phyloP scores from a whole-genome alignment of 192 early-diverging fungal species.

The Backusella morwellensis region DNA sequence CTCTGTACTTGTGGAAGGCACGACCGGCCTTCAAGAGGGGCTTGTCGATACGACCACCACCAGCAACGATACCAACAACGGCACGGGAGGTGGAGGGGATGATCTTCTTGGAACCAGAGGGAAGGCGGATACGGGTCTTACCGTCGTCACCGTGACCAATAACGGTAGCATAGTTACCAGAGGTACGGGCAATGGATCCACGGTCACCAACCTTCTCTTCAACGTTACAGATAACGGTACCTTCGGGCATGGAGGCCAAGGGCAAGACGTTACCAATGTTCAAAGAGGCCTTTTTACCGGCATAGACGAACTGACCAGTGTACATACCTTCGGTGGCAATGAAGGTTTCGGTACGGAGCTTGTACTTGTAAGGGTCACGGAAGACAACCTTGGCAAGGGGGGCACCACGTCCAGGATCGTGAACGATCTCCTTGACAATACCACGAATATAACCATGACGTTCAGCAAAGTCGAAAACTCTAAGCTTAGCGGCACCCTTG shows the following conservation, averaged over 20 bases:
- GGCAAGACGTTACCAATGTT: slow-evolving; percentile 95
- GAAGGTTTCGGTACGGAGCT: slow-evolving; percentile 87
- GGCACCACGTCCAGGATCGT: slow-evolving; percentile 96
- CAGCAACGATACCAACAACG: slow-evolving; percentile 96
- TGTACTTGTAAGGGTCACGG: slow-evolving; percentile 53
- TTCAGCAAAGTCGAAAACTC: slow-evolving; percentile 94
- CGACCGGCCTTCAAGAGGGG: too few species aligned
- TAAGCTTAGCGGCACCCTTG: slow-evolving; percentile 94
- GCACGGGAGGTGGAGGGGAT: slow-evolving; percentile 89
- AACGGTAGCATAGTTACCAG: slow-evolving; percentile 98
- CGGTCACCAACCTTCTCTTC: slow-evolving; percentile 97
- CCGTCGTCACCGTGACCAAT: slow-evolving; percentile 99
- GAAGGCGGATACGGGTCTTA: slow-evolving; percentile 96
- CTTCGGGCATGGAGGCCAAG: slow-evolving; percentile 92
- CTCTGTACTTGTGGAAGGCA: slow-evolving; percentile 97
- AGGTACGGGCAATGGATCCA: slow-evolving; percentile 91
- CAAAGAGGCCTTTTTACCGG: slow-evolving; percentile 94
- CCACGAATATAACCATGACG: slow-evolving; percentile 97
- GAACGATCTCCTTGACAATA: slow-evolving; percentile 98
- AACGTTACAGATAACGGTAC: slow-evolving; percentile 92
- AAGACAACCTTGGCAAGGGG: slow-evolving; percentile 82
- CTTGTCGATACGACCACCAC: slow-evolving; percentile 99
- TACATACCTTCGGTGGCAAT: slow-evolving; percentile 98
- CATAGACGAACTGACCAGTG: slow-evolving; percentile 99
- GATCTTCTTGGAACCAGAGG: slow-evolving; percentile 98